Base-by-base conservation (phyloP, 352 stramenopile genomes). In the Blastocystis sp. region DNA sequence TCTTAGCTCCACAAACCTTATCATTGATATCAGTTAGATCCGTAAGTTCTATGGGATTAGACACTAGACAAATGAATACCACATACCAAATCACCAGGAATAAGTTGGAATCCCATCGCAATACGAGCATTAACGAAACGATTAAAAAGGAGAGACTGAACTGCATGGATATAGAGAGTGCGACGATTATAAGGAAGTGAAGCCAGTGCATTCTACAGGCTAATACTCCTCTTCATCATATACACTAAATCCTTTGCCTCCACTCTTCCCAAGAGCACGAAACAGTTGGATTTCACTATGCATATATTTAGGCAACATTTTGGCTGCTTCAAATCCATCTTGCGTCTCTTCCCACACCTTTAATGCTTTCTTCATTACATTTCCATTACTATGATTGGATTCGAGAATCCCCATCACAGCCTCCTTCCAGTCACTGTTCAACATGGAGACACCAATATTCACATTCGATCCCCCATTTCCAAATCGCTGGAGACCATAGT, bases 401-500 rank as follows among this genome's bases (percentile, higher is more conserved):
- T 44, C 17, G 48, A 81, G 70, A 64, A 81, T 81, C 13, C 17
- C 51, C 22, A 60, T 44, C 13, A 81, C 70, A 1, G 70, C 70
- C 9, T 33, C 44, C 53, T 81, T 51, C 70, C 70, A 81, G 48
- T 81, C 70, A 40, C 70, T 40, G 11, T 56, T 51, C 44, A 81
- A 54, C 70, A 81, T 81, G 44, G 22, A 7, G 6, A 27, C 51
- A 27, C 70, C 70, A 17, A 81, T 40, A 51, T 19, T 27, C n/a
- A 88, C 68, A 53, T 88, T 88, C 35, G 51, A 42, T n/a, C 77
- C 77, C 9, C 53, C 44, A 53, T 88, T 88, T 59, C 77, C 77
- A 37, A 88, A 88, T 11, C 77, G 77, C 62, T 88, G 77, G 13
- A 88, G 62, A 22, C 77, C 77, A 24, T 88, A 88, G 42, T 88